Percentiles rank a stretch among this genome's conserved stretches.
Conservation (phyloP, 768 basidiomycete species). For the Rhodotorula toruloides region DNA sequence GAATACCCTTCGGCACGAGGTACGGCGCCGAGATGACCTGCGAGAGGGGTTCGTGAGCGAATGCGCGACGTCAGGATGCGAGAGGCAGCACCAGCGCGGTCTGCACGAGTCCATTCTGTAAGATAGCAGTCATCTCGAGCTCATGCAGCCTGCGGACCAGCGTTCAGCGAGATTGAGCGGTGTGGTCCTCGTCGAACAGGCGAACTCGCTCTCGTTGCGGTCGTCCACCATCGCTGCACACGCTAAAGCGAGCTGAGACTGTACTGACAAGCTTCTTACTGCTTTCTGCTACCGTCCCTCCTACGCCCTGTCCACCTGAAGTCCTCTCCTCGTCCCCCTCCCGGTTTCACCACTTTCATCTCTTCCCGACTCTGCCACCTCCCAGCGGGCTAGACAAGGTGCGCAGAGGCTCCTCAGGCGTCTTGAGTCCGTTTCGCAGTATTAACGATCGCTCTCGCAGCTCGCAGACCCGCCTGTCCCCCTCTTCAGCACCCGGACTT, state of each 20-base stretch:
- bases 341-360: not conserved
- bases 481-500: not conserved
- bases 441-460: too few relatives aligned
- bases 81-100: not conserved
- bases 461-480: too few relatives aligned
- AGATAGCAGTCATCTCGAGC: not conserved
- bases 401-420: too few relatives aligned
- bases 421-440: too few relatives aligned
- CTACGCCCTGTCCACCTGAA: too few relatives aligned
- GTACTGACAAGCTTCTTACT: too few relatives aligned
- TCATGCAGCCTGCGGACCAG: not conserved
- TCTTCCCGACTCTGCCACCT: not conserved
- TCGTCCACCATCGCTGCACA: too few relatives aligned
- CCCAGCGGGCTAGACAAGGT: too few relatives aligned
- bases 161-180: not conserved
- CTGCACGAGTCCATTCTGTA: slow-evolving; percentile 7
- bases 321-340: not conserved
- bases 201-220: too few relatives aligned
- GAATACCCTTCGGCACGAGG: slow-evolving; percentile 11
- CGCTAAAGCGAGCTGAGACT: too few relatives aligned
- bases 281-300: too few relatives aligned
- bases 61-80: not conserved
- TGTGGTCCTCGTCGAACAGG: too few relatives aligned
- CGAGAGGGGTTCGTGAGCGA: not conserved
- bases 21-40: slow-evolving; percentile 21